These are phyloP conservation scores for Logfia minima DNA, from an alignment of 129 eudicot genomes.

Conservation along the genomic window DNA sequence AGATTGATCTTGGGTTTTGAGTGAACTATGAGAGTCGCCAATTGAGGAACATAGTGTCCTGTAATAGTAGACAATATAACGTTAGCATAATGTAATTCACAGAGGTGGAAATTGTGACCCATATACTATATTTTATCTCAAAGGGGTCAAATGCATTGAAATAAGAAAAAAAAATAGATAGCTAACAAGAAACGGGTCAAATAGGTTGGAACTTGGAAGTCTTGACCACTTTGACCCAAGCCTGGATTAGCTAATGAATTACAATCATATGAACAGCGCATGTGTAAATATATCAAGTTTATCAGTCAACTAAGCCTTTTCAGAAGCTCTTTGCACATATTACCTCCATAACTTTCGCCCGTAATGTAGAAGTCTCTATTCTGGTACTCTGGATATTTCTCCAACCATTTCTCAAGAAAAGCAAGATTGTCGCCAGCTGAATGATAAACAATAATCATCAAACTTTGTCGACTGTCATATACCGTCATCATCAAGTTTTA, in stretches of 20 bases:
- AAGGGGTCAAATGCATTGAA: not conserved
- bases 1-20: constrained; percentile 67
- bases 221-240: not conserved
- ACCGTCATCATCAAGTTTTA: too few species aligned
- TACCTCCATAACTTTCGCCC: constrained; percentile 89
- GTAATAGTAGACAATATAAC: constrained; percentile 12
- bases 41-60: constrained; percentile 96
- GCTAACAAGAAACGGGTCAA: not conserved
- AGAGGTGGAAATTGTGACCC: not conserved
- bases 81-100: not conserved
- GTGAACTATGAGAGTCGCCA: constrained; percentile 57
- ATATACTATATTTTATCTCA: not conserved
- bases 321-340: constrained; percentile 5
- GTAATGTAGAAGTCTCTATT: constrained; percentile 58
- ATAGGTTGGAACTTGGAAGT: not conserved
- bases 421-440: constrained; percentile 67
- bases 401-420: constrained; percentile 69
- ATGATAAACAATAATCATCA: constrained; percentile 16
- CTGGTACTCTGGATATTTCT: constrained; percentile 66
- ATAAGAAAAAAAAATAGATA: not conserved
- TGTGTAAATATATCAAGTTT: too few species aligned
- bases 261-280: not conserved
- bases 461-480: too few species aligned
- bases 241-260: not conserved
- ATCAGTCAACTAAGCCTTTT: too few species aligned